Percentiles rank a stretch among this genome's conserved stretches.
These are phyloP conservation scores for Starmerella ratchasimensis DNA, from an alignment of 805 yeast genomes.

Conservation along the genomic window DNA sequence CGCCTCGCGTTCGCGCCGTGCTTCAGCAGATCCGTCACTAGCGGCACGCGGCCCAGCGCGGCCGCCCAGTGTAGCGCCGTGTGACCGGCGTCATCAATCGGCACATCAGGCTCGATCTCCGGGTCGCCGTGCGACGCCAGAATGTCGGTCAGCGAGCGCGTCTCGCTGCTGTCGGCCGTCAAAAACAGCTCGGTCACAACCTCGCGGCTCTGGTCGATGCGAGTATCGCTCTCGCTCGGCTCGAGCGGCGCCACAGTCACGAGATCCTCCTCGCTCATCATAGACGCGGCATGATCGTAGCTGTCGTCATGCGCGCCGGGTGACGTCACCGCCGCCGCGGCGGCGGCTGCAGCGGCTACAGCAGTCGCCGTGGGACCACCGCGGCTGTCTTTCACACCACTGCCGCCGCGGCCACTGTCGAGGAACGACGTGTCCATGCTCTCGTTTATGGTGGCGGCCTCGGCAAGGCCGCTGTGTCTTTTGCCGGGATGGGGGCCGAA, in stretches of 20 bases:
- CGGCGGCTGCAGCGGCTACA: conserved; percentile 1
- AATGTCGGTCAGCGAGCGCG: conserved; percentile 13
- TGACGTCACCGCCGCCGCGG: conserved; percentile 1
- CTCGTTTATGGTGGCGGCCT: no score
- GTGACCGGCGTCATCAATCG: conserved; percentile 88
- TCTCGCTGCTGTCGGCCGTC: conserved; percentile 12
- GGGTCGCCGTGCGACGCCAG: conserved; percentile 22
- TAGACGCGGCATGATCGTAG: background rate
- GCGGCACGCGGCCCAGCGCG: conserved; percentile 62
- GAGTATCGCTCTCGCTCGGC: conserved; percentile 6
- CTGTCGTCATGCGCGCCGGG: background rate
- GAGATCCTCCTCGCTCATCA: conserved; percentile 8
- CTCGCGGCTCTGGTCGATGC: conserved; percentile 13
- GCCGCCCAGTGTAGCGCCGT: conserved; percentile 95
- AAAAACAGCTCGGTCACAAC: conserved; percentile 21
- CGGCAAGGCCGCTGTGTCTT: no score
- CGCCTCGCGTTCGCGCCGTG: conserved; percentile 55
- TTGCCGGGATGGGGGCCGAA: no score
- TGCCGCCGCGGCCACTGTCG: no score
- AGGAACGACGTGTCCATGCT: no score
- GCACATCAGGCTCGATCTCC: conserved; percentile 44
- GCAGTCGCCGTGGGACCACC: background rate
- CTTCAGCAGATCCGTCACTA: conserved; percentile 55
- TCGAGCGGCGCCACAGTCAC: conserved; percentile 16
- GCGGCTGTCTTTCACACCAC: background rate